phyloP scores from a whole-genome alignment of 768 basidiomycete genomes.

The Paxillus rubicundulus region DNA sequence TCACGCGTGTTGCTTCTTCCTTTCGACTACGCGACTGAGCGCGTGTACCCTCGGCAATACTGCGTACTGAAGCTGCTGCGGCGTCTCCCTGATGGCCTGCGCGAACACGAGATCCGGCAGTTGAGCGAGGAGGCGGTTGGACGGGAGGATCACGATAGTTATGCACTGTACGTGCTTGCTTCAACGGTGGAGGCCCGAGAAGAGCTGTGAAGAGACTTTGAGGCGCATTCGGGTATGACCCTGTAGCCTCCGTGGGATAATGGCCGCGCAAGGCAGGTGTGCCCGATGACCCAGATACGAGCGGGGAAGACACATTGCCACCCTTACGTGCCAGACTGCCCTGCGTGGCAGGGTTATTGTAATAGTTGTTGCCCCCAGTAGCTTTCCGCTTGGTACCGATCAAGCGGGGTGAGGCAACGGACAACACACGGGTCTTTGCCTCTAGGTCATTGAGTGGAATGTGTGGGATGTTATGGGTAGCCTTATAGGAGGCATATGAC shows the following conservation, averaged over 20 bases:
- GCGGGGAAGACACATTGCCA: slow-evolving; percentile 44
- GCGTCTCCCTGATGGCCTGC: slow-evolving; percentile 15
- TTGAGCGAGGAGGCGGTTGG: slow-evolving; percentile 41
- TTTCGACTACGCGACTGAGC: slow-evolving; percentile 43
- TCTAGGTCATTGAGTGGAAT: slow-evolving; percentile 71
- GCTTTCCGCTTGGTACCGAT: slow-evolving; percentile 60
- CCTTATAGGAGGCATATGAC: slow-evolving; percentile 83
- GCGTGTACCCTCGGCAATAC: slow-evolving; percentile 47
- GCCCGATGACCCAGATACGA: slow-evolving; percentile 23
- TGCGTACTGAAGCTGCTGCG: slow-evolving; percentile 30
- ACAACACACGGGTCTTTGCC: slow-evolving; percentile 48
- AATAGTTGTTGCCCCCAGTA: slow-evolving; percentile 39
- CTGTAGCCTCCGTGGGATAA: slow-evolving; percentile 37
- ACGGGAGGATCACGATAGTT: slow-evolving; percentile 70
- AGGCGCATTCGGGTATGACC: slow-evolving; percentile 39
- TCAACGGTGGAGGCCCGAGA: slow-evolving; percentile 71
- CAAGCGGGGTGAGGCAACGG: slow-evolving; percentile 48
- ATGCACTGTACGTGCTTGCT: slow-evolving; percentile 77
- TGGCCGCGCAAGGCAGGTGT: slow-evolving; percentile 40
- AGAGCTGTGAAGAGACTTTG: slow-evolving; percentile 74
- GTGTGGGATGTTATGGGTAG: slow-evolving; percentile 66
- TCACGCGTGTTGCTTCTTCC: slow-evolving; percentile 36
- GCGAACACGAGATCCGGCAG: slow-evolving; percentile 31
- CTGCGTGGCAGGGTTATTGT: slow-evolving; percentile 52
- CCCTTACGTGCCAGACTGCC: slow-evolving; percentile 38